A percentile compares a stretch with the other conserved stretches of the same genome.
Evolutionary conservation across 2,329 filamentous ascomycete species (phyloP).

Genomic region (Colletotrichum sp.): DNA sequence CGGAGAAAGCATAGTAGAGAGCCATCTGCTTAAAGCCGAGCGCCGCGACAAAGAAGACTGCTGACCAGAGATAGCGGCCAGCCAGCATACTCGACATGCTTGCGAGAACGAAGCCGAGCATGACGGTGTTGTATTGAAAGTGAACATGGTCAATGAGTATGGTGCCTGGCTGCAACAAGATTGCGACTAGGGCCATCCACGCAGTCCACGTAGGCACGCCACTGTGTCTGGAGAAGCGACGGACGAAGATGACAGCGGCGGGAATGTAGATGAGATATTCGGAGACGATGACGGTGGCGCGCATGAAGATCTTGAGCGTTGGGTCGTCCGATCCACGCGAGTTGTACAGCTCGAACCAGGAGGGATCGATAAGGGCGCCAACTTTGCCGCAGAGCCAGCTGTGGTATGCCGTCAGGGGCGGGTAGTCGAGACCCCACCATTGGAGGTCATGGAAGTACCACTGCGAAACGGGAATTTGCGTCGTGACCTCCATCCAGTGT

Average conservation of each 20-base stretch:
- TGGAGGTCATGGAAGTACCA: constrained; percentile 98
- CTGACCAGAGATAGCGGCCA: constrained; percentile 84
- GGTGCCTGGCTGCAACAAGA: constrained; percentile 89
- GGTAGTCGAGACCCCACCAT: constrained; percentile 99
- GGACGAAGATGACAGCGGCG: constrained; percentile 82
- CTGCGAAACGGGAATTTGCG: constrained; percentile 84
- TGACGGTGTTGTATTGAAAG: constrained; percentile 99
- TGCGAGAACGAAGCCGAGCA: constrained; percentile 89
- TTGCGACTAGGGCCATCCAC: constrained; percentile 84
- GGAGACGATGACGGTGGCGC: constrained; percentile 86
- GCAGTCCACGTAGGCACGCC: constrained; percentile 82
- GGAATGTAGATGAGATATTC: constrained; percentile 92
- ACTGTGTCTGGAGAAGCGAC: constrained; percentile 78
- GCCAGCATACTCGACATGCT: constrained; percentile 89
- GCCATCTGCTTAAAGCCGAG: constrained; percentile 99
- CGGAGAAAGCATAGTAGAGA: constrained; percentile 90
- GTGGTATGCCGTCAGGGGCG: constrained; percentile 96
- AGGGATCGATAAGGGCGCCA: constrained; percentile 77
- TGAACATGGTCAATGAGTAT: constrained; percentile 94
- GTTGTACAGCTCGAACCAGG: constrained; percentile 85
- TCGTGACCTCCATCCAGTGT: constrained; percentile 99
- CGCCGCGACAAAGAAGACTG: constrained; percentile 90
- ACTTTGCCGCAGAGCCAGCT: constrained; percentile 94
- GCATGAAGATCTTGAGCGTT: constrained; percentile 91
- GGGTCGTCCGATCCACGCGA: constrained; percentile 84